Evolutionary conservation across 2,329 filamentous ascomycete genomes (phyloP), one percentile per base, ranked within the genome.

Genomic region (Colletotrichum sp.): DNA sequence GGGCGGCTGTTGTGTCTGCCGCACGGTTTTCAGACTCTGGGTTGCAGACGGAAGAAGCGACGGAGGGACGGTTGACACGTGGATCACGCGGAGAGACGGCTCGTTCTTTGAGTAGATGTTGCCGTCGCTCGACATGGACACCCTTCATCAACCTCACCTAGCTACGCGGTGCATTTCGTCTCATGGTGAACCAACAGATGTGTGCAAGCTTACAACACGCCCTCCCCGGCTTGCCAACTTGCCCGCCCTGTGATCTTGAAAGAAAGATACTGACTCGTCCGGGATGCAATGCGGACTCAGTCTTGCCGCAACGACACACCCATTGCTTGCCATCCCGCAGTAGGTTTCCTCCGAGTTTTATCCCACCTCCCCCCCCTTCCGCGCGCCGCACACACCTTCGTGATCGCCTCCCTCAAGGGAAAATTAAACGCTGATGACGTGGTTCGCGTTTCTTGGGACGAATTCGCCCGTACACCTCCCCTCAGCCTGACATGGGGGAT

Each of bases 401-500:
- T 21, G 30, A 24, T 43, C 18, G 10, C 32, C 28, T n/a, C 34
- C 18, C 24, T 24, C 24, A 18, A 12, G 34, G 18, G 24, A 48
- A 30, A 34, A 36, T 26, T 32, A 21, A 36, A 63, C 26, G 21
- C 48, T 57, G 64, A 68, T 75, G 73, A 75, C 69, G 73, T 68
- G 73, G 64, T 67, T 52, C 63, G 55, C 10, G 57, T 67, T 60
- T 64, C 64, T 75, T 75, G 38, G 64, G 73, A 75, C 32, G 72
- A 72, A 64, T 36, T 48, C 43, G 43, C 43, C 18, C 67, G 13
- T 43, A 38, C 36, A 52, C 48, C 16, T 64, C 36, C 13, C 18
- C 26, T 26, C 18, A 74, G 48, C 72, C 34, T 36, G 61, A 32
- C 34, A 65, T 34, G 43, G 34, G 26, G 12, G 24, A 66, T 21